Conservation (phyloP, 176 grass and related monocot genomes). For the Carex pumila region DNA sequence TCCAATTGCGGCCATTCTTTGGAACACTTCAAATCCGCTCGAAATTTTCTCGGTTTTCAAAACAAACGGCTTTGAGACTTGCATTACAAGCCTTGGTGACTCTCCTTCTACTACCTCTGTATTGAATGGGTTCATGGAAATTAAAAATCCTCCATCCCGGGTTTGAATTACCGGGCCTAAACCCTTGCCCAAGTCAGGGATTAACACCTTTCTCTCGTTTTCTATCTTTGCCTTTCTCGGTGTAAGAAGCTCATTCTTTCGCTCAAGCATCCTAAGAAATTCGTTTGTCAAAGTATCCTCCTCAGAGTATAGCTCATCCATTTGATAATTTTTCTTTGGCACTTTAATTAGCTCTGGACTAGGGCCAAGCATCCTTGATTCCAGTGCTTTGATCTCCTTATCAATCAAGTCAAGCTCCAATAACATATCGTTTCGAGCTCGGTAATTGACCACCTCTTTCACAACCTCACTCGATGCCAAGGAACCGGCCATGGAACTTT, state of each 20-base stretch:
- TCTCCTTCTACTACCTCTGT: conserved; percentile 36
- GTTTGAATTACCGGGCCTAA: conserved; percentile 62
- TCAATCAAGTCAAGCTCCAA: conserved; percentile 70
- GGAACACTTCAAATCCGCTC: conserved; percentile 66
- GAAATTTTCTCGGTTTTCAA: conserved; percentile 36
- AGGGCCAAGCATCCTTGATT: conserved; percentile 34
- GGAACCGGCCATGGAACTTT: neutral
- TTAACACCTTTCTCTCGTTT: conserved; percentile 22
- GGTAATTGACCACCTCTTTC: conserved; percentile 66
- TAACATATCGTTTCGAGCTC: conserved; percentile 39
- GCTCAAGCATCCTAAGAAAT: conserved; percentile 65
- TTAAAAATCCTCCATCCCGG: conserved; percentile 65
- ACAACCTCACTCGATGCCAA: conserved; percentile 29
- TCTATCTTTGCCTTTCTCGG: conserved; percentile 14
- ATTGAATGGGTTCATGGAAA: conserved; percentile 78
- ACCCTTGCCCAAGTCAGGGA: conserved; percentile 57
- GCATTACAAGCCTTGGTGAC: conserved; percentile 60
- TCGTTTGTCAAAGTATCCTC: conserved; percentile 68
- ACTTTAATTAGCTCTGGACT: conserved; percentile 5
- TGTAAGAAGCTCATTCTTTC: conserved; percentile 32
- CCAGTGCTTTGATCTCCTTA: conserved; percentile 65
- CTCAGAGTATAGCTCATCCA: conserved; percentile 35
- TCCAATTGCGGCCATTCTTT: conserved; percentile 51
- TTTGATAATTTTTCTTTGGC: conserved; percentile 4
- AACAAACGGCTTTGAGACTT: conserved; percentile 61